Evolutionary conservation across 192 early-diverging fungal species (phyloP), one percentile per base, ranked within the genome.

Genomic region (Coemansia sp.): DNA sequence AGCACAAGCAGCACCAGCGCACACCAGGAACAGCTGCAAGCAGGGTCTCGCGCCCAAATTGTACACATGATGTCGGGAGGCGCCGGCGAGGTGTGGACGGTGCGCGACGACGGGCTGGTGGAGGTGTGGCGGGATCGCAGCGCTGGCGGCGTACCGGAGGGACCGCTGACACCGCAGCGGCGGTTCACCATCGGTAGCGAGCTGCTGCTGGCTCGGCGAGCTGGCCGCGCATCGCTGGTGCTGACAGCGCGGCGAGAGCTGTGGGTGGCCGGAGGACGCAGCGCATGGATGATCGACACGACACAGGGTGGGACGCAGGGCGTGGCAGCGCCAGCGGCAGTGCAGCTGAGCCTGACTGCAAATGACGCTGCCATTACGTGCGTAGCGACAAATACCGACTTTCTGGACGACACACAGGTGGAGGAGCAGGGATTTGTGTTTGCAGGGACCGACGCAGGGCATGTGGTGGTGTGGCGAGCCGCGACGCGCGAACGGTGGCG

Each of bases 251-350:
- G 48, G 47, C 73, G 62, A 39, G 66, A 69, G 59, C 54, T 76
- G 55, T 76, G 73, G 73, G 60, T 76, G 49, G 66, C 73, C 3
- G 66, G 66, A 58, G 32, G 28, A 0, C 73, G 73, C 62, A 49
- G 54, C 28, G 47, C 69, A 9, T 69, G 66, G 73, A 59, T 62
- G 21, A 69, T 65, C 40, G 73, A 76, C 54, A 62, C 73, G 10
- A 56, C 58, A 51, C 49, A 46, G 3, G 39, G 39, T 16, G 52
- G 61, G 4, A 51, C 54, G 49, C 36, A 48, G n/a, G 53, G 60
- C 21, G 50, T 53, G 21, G 37, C 60, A 6, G 61, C 47, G 12
- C 58, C 60, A 34, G 51, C 56, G 30, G 56, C 58, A 36, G 66
- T 62, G 8, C 73, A 70, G 28, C 37, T 60, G 21, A 36, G 26